Evolutionary conservation across 2,329 filamentous ascomycete genomes (phyloP).

Genomic region (Grosmannia clavigera): DNA sequence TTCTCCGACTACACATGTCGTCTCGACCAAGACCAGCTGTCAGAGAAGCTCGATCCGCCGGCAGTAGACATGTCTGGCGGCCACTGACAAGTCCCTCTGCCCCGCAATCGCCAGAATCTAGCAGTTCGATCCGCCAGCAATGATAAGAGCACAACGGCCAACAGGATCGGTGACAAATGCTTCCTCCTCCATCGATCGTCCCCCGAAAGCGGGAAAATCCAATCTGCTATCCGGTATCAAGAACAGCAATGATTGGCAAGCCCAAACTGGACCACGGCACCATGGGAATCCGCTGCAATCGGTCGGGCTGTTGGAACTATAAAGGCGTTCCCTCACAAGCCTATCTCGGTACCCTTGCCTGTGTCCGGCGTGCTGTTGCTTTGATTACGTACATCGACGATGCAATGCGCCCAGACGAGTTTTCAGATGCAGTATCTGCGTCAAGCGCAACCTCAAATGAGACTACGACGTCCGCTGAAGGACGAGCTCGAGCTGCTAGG

Average conservation of each 20-base stretch:
- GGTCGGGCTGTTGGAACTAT: constrained; percentile 6
- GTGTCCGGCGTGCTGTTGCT: not conserved
- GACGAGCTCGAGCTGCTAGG: constrained; percentile 3
- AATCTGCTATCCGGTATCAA: too few relatives aligned
- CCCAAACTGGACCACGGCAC: not conserved
- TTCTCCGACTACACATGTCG: too few relatives aligned
- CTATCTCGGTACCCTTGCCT: not conserved
- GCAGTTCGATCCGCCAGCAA: not conserved
- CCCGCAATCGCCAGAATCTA: not conserved
- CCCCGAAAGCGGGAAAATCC: too few relatives aligned
- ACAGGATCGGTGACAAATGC: too few relatives aligned
- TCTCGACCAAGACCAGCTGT: too few relatives aligned
- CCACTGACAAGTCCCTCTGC: not conserved
- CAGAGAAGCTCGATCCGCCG: not conserved
- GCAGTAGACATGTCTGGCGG: too few relatives aligned
- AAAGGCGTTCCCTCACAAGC: not conserved
- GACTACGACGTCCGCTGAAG: constrained; percentile 4
- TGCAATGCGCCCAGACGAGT: not conserved
- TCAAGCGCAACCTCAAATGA: not conserved
- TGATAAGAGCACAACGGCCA: too few relatives aligned
- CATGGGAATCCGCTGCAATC: not conserved
- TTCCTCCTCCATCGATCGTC: too few relatives aligned
- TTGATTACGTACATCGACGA: not conserved
- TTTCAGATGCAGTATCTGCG: constrained; percentile 1
- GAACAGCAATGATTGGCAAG: not conserved